Percentiles rank a stretch among this genome's conserved stretches.
phyloP scores from a whole-genome alignment of 495 filamentous ascomycete species.

The Neurospora sp. region DNA sequence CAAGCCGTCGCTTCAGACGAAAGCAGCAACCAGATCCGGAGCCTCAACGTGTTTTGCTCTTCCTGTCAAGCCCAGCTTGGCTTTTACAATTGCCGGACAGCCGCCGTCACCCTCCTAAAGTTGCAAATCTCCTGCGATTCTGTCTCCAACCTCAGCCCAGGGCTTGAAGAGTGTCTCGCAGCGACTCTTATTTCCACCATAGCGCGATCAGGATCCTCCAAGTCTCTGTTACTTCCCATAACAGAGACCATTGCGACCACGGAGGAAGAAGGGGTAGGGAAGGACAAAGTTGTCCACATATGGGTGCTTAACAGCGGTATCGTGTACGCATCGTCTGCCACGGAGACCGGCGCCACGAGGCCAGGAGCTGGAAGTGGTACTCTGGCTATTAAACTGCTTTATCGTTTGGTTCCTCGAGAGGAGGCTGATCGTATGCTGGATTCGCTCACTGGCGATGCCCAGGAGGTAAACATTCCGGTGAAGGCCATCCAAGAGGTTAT shows the following conservation, averaged over 20 bases:
- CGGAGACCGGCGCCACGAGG: constrained; percentile 11
- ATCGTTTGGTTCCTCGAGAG: constrained; percentile 30
- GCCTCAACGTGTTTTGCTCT: constrained; percentile 30
- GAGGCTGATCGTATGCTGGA: constrained; percentile 46
- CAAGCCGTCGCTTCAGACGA: constrained; percentile 3
- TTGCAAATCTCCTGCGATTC: constrained; percentile 27
- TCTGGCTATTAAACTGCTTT: constrained; percentile 60
- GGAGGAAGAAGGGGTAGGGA: not conserved
- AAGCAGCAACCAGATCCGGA: not conserved
- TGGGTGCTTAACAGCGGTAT: constrained; percentile 69
- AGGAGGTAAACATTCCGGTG: constrained; percentile 53
- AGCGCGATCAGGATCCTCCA: constrained; percentile 37
- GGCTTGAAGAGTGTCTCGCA: constrained; percentile 34
- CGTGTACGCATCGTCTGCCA: constrained; percentile 43
- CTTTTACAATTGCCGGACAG: constrained; percentile 39
- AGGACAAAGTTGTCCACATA: constrained; percentile 28
- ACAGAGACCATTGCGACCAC: constrained; percentile 3
- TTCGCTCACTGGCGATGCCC: constrained; percentile 43
- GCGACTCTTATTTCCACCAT: constrained; percentile 36
- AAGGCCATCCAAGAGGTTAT: constrained; percentile 36
- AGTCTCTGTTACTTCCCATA: constrained; percentile 36
- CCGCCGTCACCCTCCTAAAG: constrained; percentile 26
- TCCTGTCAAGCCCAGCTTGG: constrained; percentile 35
- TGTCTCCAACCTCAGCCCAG: constrained; percentile 11
- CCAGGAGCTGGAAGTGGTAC: constrained; percentile 8